Evolutionary conservation across 176 grass and related monocot species (phyloP), one percentile per base, ranked within the genome.

Genomic region (Ensete ventricosum): DNA sequence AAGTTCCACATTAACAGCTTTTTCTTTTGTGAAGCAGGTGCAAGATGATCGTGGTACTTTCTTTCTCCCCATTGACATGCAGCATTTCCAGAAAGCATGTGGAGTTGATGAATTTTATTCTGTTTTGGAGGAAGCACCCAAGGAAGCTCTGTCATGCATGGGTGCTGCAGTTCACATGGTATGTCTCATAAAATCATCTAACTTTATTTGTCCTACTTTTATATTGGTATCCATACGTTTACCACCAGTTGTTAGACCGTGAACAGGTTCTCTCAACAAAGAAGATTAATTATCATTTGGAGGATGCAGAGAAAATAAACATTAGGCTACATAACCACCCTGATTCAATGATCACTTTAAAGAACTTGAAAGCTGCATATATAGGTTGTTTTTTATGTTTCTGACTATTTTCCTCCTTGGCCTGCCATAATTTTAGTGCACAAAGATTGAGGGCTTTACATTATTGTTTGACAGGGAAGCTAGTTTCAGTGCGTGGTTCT

Each of bases 111-210:
- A 97, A 55, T 24, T 85, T 50, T 79, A 76, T 68, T 48, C 49
- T 58, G 43, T 64, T 80, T 86, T 98, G 73, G 51, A 82, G 62
- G 54, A 85, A 78, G 74, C 76, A 29, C 88, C 94, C 48, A 91
- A 89, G 85, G 84, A 93, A 81, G 80, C 80, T 55, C 82, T 98
- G 54, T 77, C 89, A 68, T 98, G 88, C 83, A 76, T 98, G 82
- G 90, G 88, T 84, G 83, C 73, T 85, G 94, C 94, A 74, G 85
- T 81, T 69, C 88, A 98, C 83, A 55, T 93, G 88, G 94, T 98
- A 69, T 50, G 63, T 78, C 54, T 77, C 63, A 78, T 65, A 60
- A 24, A 83, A 58, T 67, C 75, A 19, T 19, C 19, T 27, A 19
- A 8, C 9, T 75, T 49, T 65, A 62, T 78, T 8, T 12, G n/a